Evolutionary conservation across 345 rosid species (phyloP), one percentile per base, ranked within the genome.

Genomic region (Populus pruinosa): DNA sequence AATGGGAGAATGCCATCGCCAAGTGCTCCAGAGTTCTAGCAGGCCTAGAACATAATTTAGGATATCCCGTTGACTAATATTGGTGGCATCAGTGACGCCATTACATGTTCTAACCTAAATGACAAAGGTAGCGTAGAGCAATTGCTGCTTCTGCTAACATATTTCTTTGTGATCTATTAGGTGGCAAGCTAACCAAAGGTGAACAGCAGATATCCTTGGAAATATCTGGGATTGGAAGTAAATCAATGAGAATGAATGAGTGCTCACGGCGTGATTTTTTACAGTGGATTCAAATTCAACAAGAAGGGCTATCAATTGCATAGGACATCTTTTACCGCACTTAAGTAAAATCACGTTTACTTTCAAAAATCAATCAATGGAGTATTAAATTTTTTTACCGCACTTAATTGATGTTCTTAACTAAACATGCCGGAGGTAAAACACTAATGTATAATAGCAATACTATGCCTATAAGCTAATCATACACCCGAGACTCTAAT

Each of bases 1-100:
- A 84, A 73, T 89, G 88, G 91, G 89, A 88, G 69, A 85, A 79
- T 33, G 35, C 5, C 35, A 33, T 33, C 21, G 74, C 77, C 21
- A 76, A 68, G 75, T 43, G 68, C 74, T 76, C 77, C 35, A 47
- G 47, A 75, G 70, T 72, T 67, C 69, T 23, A 56, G 49, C 67
- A 49, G 67, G 62, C 29, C 71, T 49, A 79, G n/a, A 55, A 61
- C 31, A 50, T 79, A 71, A 71, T 49, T 64, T 20, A 50, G 59
- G 56, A 18, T 18, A 50, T 50, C 59, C 59, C 10, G 0, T n/a
- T 17, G 59, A n/a, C 21, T 50, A 18, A 50, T 50, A 5, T 50
- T 50, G 59, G n/a, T 18, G 18, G 59, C n/a, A 18, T 18, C 59
- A 20, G 6, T 18, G 59, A 50, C 18, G 23, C 18, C 18, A 50